These are phyloP conservation scores for Stromatinia cepivora DNA, from an alignment of 2,329 filamentous ascomycete genomes.

Conservation along the genomic window DNA sequence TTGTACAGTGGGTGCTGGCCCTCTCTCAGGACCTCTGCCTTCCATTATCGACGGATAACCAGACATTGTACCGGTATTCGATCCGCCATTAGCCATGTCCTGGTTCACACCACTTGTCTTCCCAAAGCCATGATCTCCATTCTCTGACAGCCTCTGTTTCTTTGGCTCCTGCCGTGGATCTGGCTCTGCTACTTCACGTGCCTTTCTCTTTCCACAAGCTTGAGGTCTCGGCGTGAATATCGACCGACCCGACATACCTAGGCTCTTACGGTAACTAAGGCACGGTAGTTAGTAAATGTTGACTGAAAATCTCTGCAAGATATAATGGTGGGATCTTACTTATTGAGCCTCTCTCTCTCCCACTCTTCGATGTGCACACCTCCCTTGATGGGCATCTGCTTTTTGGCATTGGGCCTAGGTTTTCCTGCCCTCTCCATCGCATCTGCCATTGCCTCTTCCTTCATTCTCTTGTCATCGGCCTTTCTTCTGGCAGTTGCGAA, in stretches of 20 bases:
- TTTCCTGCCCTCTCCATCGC: background rate
- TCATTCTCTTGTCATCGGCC: background rate
- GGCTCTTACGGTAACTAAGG: background rate
- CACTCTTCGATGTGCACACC: background rate
- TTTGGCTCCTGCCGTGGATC: background rate
- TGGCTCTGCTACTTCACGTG: background rate
- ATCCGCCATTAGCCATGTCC: accelerated
- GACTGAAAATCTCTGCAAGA: background rate
- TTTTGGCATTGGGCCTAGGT: background rate
- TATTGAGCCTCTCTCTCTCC: background rate
- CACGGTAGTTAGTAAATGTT: background rate
- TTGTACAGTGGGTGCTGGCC: background rate
- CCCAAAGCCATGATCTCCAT: background rate
- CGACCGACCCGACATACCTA: background rate
- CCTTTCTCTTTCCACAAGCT: background rate
- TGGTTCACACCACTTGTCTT: too few relatives aligned
- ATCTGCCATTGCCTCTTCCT: background rate
- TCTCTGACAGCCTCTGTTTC: background rate
- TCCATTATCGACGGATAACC: too few relatives aligned
- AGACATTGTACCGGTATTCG: background rate
- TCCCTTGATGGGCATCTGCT: background rate
- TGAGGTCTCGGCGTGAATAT: background rate
- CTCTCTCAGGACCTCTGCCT: too few relatives aligned
- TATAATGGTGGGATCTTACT: background rate
- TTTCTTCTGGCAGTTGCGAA: background rate